Evolutionary conservation across 1,284 basidiomycete species (phyloP).

Genomic region (Kwoniella shivajii): DNA sequence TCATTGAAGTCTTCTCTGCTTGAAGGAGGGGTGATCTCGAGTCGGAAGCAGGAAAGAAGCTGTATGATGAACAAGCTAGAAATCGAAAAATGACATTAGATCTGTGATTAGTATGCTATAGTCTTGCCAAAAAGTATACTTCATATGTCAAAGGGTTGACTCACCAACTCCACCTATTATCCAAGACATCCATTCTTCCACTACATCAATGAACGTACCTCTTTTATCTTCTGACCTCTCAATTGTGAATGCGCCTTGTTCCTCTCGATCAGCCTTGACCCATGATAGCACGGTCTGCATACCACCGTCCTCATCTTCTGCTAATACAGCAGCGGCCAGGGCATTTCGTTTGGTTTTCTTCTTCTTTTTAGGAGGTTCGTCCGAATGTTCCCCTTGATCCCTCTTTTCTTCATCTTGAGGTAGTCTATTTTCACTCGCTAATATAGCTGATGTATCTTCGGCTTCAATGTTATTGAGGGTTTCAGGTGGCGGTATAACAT

Average conservation of each 20-base stretch:
- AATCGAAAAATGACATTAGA: too few relatives aligned
- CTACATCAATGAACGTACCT: conserved; percentile 50
- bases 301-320: conserved; percentile 41
- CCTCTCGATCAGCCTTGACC: conserved; percentile 25
- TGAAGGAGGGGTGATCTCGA: conserved; percentile 6
- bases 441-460: neutral
- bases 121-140: neutral
- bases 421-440: too few relatives aligned
- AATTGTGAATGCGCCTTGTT: neutral
- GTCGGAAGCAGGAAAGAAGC: conserved; percentile 30
- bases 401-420: neutral
- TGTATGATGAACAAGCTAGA: conserved; percentile 41
- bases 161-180: conserved; percentile 91
- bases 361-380: conserved; percentile 16
- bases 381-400: neutral
- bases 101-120: neutral
- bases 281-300: conserved; percentile 31
- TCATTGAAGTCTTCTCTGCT: conserved; percentile 56
- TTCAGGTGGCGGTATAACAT: neutral
- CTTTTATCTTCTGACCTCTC: neutral
- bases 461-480: conserved; percentile 9
- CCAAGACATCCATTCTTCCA: conserved; percentile 94
- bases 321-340: conserved; percentile 38
- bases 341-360: conserved; percentile 42
- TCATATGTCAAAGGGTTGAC: conserved; percentile 46